Evolutionary conservation across 768 basidiomycete species (phyloP).

Genomic region (Trametes gibbosa): DNA sequence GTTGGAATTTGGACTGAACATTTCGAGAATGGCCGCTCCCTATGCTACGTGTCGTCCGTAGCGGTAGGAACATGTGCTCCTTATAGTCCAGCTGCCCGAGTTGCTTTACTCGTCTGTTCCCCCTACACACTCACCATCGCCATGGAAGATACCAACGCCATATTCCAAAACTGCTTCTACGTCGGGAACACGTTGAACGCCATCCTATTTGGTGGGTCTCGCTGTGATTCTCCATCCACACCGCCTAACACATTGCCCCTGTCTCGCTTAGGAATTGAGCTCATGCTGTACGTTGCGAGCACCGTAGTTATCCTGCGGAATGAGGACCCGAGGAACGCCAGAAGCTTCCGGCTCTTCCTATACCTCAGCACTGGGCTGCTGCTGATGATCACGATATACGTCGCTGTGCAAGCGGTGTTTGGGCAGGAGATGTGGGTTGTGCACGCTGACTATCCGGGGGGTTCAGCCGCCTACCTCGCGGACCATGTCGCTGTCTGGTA

Average conservation of each 20-base stretch:
- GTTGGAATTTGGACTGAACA: background rate
- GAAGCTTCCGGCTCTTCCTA: constrained; percentile 4
- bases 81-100: background rate
- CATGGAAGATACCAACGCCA: background rate
- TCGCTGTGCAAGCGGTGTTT: constrained; percentile 29
- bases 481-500: constrained; percentile 29
- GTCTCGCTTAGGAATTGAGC: constrained; percentile 22
- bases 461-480: constrained; percentile 34
- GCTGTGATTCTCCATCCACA: background rate
- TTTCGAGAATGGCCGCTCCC: background rate
- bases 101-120: background rate
- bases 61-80: background rate
- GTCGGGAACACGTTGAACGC: constrained; percentile 28
- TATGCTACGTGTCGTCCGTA: background rate
- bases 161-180: constrained; percentile 27
- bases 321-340: background rate
- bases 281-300: constrained; percentile 27
- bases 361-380: constrained; percentile 27
- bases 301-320: constrained; percentile 17
- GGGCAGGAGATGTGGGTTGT: constrained; percentile 38
- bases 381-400: constrained; percentile 32
- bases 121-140: background rate
- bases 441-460: constrained; percentile 33
- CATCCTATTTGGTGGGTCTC: constrained; percentile 27
- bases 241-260: background rate